Conservation (phyloP, 139 green algal genomes). For the Diplosphaera chodatii region DNA sequence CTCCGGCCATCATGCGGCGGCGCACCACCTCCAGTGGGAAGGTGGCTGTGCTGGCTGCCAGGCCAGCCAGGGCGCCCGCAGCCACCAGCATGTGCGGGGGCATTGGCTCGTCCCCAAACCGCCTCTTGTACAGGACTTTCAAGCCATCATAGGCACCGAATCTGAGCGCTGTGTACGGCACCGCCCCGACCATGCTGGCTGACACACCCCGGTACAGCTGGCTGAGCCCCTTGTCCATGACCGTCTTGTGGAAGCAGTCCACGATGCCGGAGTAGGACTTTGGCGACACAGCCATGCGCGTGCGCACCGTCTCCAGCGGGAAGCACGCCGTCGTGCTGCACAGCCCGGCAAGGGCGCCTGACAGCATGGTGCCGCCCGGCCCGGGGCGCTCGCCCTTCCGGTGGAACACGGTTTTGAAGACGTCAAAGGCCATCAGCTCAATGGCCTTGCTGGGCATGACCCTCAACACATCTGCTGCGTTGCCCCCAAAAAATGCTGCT, state of each 20-base stretch:
- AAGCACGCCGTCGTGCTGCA: conserved; percentile 14
- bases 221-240: conserved; percentile 48
- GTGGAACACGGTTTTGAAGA: conserved; percentile 21
- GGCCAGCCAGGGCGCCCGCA: conserved; percentile 27
- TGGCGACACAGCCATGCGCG: conserved; percentile 19
- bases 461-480: conserved; percentile 29
- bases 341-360: conserved; percentile 3
- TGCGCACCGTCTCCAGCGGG: conserved; percentile 30
- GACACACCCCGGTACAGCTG: conserved; percentile 51
- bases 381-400: background rate
- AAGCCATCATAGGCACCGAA: conserved; percentile 31
- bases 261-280: conserved; percentile 50
- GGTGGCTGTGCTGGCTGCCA: conserved; percentile 21
- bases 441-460: conserved; percentile 30
- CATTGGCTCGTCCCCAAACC: conserved; percentile 19
- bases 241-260: conserved; percentile 25
- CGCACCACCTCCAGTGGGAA: conserved; percentile 35
- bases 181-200: conserved; percentile 25
- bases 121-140: conserved; percentile 12
- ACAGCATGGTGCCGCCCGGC: background rate
- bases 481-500: conserved; percentile 22
- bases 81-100: conserved; percentile 13
- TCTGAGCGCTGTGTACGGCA: conserved; percentile 34
- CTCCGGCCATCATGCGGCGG: conserved; percentile 27
- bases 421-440: conserved; percentile 36